Evolutionary conservation across 257 asterid species (phyloP), one percentile per base, ranked within the genome.

Genomic region (Gentiana macrophylla): DNA sequence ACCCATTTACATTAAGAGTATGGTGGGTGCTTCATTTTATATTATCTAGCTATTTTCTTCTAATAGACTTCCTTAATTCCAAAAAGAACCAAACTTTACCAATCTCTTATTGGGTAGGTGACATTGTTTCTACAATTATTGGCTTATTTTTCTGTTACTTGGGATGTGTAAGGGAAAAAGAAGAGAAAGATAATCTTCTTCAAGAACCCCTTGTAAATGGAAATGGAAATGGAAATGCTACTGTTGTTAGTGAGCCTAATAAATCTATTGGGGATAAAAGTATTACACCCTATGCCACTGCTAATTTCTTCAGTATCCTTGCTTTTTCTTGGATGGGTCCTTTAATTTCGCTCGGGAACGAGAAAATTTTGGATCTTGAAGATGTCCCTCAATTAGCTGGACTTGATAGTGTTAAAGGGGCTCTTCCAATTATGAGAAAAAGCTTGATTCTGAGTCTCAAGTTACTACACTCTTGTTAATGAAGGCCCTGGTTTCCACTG

Each of bases 381-480:
- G 98, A 91, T 76, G 82, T 87, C 56, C 98, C 98, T 76, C 96
- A 91, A 72, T 85, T 91, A 36, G 64, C 55, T 24, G 32, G 38
- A 35, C 43, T 67, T 1, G 96, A 90, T 62, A 82, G 77, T 52
- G 84, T 75, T 35, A 66, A 75, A 65, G 86, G 80, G 56, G 71
- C 82, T 8, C 80, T 73, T 53, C 95, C 91, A 12, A 53, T 80
- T 56, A 65, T 90, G 58, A 65, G 74, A 15, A 3, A 36, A 80
- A 73, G 70, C 55, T 89, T 46, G 86, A 75, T 68, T 67, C 74
- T 32, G 61, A 78, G 67, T 49, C 60, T 56, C 56, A 55, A 43
- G 62, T 87, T 49, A 84, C 96, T 52, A 71, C 92, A 2, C n/a
- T 66, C 9, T 80, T 84, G 95, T 66, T 91, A 43, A 79, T 66